phyloP scores from a whole-genome alignment of 2,329 filamentous ascomycete genomes.

The Bertia moriformis region DNA sequence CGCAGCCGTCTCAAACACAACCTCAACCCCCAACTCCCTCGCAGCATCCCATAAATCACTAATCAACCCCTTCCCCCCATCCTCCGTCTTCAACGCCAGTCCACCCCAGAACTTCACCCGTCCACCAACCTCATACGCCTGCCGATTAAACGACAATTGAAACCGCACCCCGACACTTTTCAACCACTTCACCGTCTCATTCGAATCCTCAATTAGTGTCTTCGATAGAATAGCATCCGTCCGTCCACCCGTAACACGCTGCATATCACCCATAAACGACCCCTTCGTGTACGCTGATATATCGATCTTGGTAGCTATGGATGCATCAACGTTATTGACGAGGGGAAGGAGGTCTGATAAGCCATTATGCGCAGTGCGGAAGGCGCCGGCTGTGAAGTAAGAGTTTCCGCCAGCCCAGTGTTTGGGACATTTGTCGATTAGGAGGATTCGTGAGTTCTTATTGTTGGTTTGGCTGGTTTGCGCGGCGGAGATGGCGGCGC shows the following conservation, averaged over 20 bases:
- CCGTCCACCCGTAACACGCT: slow-evolving; percentile 36
- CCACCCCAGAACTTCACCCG: slow-evolving; percentile 54
- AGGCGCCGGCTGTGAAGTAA: slow-evolving; percentile 52
- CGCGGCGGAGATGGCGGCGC: slow-evolving; percentile 39
- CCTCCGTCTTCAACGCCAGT: slow-evolving; percentile 39
- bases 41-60: slow-evolving; percentile 29
- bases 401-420: slow-evolving; percentile 48
- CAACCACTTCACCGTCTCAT: slow-evolving; percentile 37
- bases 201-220: slow-evolving; percentile 34
- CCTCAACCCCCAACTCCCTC: slow-evolving; percentile 20
- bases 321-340: slow-evolving; percentile 39
- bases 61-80: slow-evolving; percentile 45
- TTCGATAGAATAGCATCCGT: slow-evolving; percentile 31
- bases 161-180: slow-evolving; percentile 36
- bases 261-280: slow-evolving; percentile 40
- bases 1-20: slow-evolving; percentile 29
- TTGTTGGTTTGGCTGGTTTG: slow-evolving; percentile 23
- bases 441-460: slow-evolving; percentile 20
- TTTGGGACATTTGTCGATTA: slow-evolving; percentile 45
- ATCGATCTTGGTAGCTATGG: slow-evolving; percentile 34
- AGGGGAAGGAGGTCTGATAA: slow-evolving; percentile 41
- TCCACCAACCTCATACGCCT: slow-evolving; percentile 49
- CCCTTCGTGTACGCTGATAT: slow-evolving; percentile 36
- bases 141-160: slow-evolving; percentile 47
- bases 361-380: slow-evolving; percentile 39